Evolutionary conservation across 768 basidiomycete species (phyloP).

Genomic region (Suillus tomentosus): DNA sequence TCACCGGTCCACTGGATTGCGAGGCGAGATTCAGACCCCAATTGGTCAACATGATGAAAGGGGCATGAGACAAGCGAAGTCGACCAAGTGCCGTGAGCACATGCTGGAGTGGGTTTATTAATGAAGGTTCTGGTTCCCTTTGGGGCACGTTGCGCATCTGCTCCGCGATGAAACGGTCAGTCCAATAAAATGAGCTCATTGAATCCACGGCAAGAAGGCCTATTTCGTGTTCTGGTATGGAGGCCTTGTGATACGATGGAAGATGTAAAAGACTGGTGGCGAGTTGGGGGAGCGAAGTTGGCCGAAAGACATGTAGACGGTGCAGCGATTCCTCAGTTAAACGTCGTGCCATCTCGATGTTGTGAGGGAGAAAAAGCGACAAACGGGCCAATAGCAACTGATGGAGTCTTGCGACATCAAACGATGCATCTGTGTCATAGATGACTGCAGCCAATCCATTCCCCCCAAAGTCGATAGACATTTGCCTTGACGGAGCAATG

Average conservation of each 20-base stretch:
- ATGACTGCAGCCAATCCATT: conserved; percentile 68
- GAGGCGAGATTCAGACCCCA: conserved; percentile 51
- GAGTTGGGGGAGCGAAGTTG: conserved; percentile 66
- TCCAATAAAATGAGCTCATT: conserved; percentile 76
- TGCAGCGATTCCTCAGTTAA: conserved; percentile 44
- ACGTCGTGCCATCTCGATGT: conserved; percentile 22
- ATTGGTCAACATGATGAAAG: conserved; percentile 59
- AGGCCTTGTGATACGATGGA: conserved; percentile 49
- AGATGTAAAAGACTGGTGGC: conserved; percentile 66
- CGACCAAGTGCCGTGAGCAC: conserved; percentile 49
- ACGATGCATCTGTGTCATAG: conserved; percentile 70
- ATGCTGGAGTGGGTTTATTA: conserved; percentile 42
- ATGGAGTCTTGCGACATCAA: conserved; percentile 57
- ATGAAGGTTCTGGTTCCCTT: conserved; percentile 11
- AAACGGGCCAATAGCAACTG: conserved; percentile 54
- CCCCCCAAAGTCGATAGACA: conserved; percentile 45
- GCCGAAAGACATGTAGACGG: conserved; percentile 68
- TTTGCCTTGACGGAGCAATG: conserved; percentile 46
- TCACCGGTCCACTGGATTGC: conserved; percentile 16
- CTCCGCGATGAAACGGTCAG: conserved; percentile 67
- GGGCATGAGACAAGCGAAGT: conserved; percentile 50
- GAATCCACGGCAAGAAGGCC: conserved; percentile 76
- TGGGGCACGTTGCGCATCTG: conserved; percentile 38
- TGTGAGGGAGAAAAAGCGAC: conserved; percentile 30
- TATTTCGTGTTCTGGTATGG: conserved; percentile 55